Base-by-base conservation (phyloP, 2,329 filamentous ascomycete genomes). In the Coleophoma crateriformis region DNA sequence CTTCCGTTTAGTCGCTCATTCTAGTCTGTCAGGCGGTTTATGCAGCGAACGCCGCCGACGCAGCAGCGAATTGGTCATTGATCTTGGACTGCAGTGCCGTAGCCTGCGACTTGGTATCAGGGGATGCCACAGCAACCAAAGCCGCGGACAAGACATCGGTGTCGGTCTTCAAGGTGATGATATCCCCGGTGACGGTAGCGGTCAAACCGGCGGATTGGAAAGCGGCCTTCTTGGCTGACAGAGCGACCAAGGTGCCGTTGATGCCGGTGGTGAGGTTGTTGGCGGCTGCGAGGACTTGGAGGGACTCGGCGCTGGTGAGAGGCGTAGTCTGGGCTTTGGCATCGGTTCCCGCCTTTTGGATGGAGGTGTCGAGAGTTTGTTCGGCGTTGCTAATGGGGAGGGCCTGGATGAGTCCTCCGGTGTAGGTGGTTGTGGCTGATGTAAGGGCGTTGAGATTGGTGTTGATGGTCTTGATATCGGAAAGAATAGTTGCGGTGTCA, bases 391-490 rank as follows among this genome's bases (percentile, higher is more conserved):
- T 39, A 33, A 56, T 35, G 15, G 50, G 19, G 12, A 53, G 32
- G 11, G 50, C 47, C 3, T 33, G 38, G 2, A 54, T 33, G 7
- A 56, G 12, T n/a, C 51, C 54, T 22, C 54, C 51, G 19, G 47
- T 54, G 51, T 72, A 72, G 44, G 64, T 61, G 15, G 63, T 59
- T 19, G 71, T 72, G 32, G 73, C 72, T 12, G 64, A 58, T 59
- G 73, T 74, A 45, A 73, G 75, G 15, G 73, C 72, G 50, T 70
- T 72, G 43, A 64, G 60, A 53, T 74, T 73, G 35, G 64, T 63
- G 27, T 72, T 69, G 56, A 75, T 69, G 7, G 71, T 73, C 37
- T 70, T 27, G 15, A 57, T 54, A 33, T 57, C 53, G 19, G 19
- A 39, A 8, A 54, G 49, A 20, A 57, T 50, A 3, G 46, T 52